Base-by-base conservation (phyloP, 257 asterid genomes). In the Petunia axillaris region DNA sequence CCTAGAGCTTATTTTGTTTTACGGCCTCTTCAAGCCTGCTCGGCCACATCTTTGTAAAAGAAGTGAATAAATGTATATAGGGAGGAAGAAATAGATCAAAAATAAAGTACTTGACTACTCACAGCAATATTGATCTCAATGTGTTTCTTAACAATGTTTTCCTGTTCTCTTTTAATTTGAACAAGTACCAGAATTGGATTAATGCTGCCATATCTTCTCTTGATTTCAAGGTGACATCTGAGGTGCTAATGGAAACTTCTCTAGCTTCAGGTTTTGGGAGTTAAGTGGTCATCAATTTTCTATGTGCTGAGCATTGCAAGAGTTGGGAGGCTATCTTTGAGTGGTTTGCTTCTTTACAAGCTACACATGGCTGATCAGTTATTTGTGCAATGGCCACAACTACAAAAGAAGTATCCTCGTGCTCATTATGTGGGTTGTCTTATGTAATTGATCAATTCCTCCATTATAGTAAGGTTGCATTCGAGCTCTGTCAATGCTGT, bases 241-340 rank as follows among this genome's bases (percentile, higher is more conserved):
- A 15, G 46, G 5, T 60, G 57, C 40, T 80, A 83, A 66, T 81
- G 36, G 39, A 58, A 46, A 66, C 2, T 37, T 76, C 59, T 44
- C 65, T 81, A 14, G 63, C 41, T 7, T 70, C 66, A 94, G 98
- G 92, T 88, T 79, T 55, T 93, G 9, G 96, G 98, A 48, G 82
- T 95, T 67, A 89, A 91, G 85, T 93, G 97, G 99, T 93, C 98
- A 1, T 89, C 91, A 68, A 88, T 95, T 60, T 93, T 93, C 90
- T 95, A 95, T 64, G 89, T 95, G 39, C 98, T 92, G 87, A 95
- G 99, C 91, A 95, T 95, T 83, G 99, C 98, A 67, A 90, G 98
- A 89, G 99, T 95, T 52, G 89, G 76, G 88, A 91, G 89, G 91
- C 91, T 93, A 58, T 95, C 99, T 38, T 85, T 95, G 87, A 95